Percentiles rank a stretch among this genome's conserved stretches.
phyloP scores from a whole-genome alignment of 257 asterid species.

The Fraxinus excelsior region DNA sequence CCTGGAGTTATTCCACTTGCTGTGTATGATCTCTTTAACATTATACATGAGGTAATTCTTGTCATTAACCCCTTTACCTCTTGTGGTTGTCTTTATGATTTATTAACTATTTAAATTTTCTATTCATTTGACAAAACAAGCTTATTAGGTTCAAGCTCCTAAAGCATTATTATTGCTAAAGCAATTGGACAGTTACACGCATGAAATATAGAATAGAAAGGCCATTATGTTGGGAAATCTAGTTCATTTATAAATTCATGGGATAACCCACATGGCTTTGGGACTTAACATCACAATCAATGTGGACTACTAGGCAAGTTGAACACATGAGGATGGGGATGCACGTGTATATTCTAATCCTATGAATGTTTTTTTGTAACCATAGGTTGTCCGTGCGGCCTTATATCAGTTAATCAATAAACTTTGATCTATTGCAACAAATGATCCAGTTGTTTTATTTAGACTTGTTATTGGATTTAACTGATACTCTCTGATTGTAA shows the following conservation, averaged over 20 bases:
- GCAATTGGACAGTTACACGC: not conserved
- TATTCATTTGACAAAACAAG: not conserved
- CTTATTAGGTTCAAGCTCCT: not conserved
- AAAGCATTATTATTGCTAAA: not conserved
- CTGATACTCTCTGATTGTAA: slow-evolving; percentile 17
- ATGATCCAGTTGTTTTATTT: slow-evolving; percentile 6
- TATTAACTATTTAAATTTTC: not conserved
- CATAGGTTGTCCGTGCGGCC: not conserved
- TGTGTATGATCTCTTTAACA: slow-evolving; percentile 70
- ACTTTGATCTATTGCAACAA: slow-evolving; percentile 6
- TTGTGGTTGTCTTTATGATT: slow-evolving; percentile 10
- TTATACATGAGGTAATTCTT: slow-evolving; percentile 66
- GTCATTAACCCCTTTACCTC: not conserved
- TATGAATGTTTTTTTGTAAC: not conserved
- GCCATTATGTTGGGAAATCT: not conserved
- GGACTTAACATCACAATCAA: slow-evolving; percentile 15
- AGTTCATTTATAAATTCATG: slow-evolving; percentile 3
- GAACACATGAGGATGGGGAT: not conserved
- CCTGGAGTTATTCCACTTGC: slow-evolving; percentile 95
- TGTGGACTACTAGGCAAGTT: not conserved
- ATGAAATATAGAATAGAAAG: slow-evolving; percentile 8
- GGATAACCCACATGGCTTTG: slow-evolving; percentile 8
- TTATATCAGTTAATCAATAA: slow-evolving; percentile 12
- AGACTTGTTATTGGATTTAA: slow-evolving; percentile 14
- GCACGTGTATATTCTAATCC: not conserved